Evolutionary conservation across 352 stramenopile species (phyloP).

Genomic region (Pythium insidiosum): DNA sequence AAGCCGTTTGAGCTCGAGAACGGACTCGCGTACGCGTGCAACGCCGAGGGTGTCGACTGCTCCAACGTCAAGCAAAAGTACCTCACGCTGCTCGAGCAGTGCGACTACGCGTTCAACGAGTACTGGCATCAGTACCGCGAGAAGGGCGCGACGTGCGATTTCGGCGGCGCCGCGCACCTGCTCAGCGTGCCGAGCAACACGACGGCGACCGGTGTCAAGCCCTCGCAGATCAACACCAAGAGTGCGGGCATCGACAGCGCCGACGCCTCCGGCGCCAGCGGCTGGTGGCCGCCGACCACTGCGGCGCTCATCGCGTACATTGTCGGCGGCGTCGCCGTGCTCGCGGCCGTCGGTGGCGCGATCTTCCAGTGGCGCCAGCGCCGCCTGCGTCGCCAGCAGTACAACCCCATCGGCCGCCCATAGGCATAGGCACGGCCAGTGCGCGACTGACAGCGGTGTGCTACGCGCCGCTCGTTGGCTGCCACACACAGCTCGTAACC

Average conservation of each 20-base stretch:
- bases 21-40: constrained; percentile 52
- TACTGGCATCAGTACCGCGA: constrained; percentile 63
- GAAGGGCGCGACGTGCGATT: constrained; percentile 67
- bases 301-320: constrained; percentile 9
- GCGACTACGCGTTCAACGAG: constrained; percentile 63
- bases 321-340: constrained; percentile 10
- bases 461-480: too few relatives aligned
- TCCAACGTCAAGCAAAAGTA: constrained; percentile 29
- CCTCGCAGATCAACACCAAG: constrained; percentile 4
- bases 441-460: too few relatives aligned
- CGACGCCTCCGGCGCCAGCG: not conserved
- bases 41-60: constrained; percentile 42
- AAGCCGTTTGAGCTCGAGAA: constrained; percentile 39
- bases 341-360: constrained; percentile 4
- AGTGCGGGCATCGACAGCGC: not conserved
- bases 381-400: constrained; percentile 22
- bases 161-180: constrained; percentile 55
- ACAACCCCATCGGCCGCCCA: constrained; percentile 33
- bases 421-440: too few relatives aligned
- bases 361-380: constrained; percentile 17
- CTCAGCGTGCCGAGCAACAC: constrained; percentile 8
- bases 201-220: not conserved
- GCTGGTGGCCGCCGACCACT: not conserved
- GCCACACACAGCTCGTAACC: too few relatives aligned
- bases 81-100: constrained; percentile 47